phyloP scores from a whole-genome alignment of 2,329 filamentous ascomycete genomes.

The Fusarium concolor region DNA sequence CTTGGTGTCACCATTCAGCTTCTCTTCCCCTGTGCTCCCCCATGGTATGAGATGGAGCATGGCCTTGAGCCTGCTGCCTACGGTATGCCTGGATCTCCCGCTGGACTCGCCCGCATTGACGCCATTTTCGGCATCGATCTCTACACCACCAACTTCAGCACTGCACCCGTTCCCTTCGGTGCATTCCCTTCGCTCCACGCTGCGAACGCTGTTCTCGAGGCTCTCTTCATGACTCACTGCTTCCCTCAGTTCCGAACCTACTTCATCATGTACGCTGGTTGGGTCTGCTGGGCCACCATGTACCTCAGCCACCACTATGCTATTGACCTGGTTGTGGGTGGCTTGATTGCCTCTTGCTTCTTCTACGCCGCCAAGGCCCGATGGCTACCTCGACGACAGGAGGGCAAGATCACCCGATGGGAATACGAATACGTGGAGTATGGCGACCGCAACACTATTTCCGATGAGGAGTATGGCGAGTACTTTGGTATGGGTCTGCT shows the following conservation, averaged over 20 bases:
- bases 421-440: conserved; percentile 94
- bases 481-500: conserved; percentile 62
- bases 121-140: conserved; percentile 89
- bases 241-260: conserved; percentile 85
- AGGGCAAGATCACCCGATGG: conserved; percentile 89
- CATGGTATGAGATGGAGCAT: conserved; percentile 96
- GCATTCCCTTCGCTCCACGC: conserved; percentile 95
- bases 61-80: conserved; percentile 93
- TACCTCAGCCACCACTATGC: conserved; percentile 98
- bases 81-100: conserved; percentile 88
- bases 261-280: conserved; percentile 86
- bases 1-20: conserved; percentile 89
- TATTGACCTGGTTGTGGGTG: conserved; percentile 89
- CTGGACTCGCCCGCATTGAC: conserved; percentile 89
- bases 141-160: conserved; percentile 92
- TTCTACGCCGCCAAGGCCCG: conserved; percentile 86
- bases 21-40: conserved; percentile 91
- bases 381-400: conserved; percentile 84
- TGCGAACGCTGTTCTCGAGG: conserved; percentile 87
- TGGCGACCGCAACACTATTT: conserved; percentile 68
- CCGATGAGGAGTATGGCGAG: conserved; percentile 61
- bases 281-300: conserved; percentile 99
- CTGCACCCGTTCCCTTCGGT: conserved; percentile 91
- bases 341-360: conserved; percentile 78
- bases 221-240: conserved; percentile 91